Base-by-base conservation (phyloP, 208 protist species). In the Leptomonas seymouri region DNA sequence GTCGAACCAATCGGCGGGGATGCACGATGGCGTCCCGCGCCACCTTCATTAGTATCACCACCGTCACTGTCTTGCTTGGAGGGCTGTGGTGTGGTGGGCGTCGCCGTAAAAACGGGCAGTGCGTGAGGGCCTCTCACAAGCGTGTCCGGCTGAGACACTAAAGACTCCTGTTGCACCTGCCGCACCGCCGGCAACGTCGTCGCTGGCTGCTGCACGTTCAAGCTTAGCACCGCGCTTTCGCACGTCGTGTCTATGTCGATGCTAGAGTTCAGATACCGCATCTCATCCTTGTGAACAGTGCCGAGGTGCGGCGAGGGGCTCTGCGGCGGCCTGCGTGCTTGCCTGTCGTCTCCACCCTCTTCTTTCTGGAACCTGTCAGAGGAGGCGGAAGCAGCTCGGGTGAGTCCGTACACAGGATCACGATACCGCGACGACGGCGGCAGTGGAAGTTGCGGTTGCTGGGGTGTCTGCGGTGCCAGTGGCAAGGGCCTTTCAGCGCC, bases 131-230 rank as follows among this genome's bases (percentile, higher is more conserved):
- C 46, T 15, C 18, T n/a, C 39, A 12, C 20, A 14, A 27, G 28
- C 15, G 44, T 36, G 60, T 55, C 46, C 4, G 21, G 4, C 20
- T 25, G 60, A 2, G 60, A 55, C 1, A 31, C n/a, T 6, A 44
- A 65, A 18, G 60, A 55, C 3, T 53, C 27, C n/a, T 55, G 60
- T 46, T 65, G 60, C 44, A 55, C 46, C 45, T 65, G 60, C 46
- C 46, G 60, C 16, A 65, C 0, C 20, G 46, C 60, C 11, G 53
- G 28, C 46, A 65, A 45, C 5, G 55, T 44, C 0, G 60, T 31
- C 31, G 53, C 46, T 1, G 60, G 41, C 44, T 65, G 60, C 60
- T 44, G 46, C 4, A n/a, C 46, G 28, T 55, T 44, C 1, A 3
- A 18, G 16, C 11, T 14, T 1, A 30, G 30, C 8, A 11, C 12